Conservation (phyloP, 225 moss, liverwort and hornwort genomes). For the Pleurozium schreberi region DNA sequence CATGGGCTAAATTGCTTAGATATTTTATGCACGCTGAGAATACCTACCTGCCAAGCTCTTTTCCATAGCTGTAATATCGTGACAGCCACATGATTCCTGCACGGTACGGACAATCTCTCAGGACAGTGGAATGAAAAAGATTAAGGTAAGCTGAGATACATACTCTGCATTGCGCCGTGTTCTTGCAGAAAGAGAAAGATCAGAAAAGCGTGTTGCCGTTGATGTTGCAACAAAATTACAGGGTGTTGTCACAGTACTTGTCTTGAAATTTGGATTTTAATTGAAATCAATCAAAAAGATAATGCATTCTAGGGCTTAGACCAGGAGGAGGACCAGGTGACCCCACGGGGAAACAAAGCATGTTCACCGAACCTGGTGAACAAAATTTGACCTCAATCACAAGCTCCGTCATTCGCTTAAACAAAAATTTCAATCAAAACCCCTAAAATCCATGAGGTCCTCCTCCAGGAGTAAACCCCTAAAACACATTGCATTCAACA, state of each 20-base stretch:
- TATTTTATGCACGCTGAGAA: background rate
- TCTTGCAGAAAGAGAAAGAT: background rate
- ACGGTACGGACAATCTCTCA: background rate
- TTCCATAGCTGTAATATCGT: conserved; percentile 6
- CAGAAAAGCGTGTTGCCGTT: background rate
- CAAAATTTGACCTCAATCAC: background rate
- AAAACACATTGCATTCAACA: background rate
- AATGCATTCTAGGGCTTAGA: background rate
- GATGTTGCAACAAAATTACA: background rate
- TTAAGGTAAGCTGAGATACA: background rate
- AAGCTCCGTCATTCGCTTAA: background rate
- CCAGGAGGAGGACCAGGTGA: background rate
- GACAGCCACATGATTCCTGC: conserved; percentile 15
- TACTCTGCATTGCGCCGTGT: background rate
- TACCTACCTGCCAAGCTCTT: conserved; percentile 14
- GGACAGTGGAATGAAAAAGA: background rate
- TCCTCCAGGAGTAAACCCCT: background rate
- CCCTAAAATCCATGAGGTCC: background rate
- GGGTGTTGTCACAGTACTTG: background rate
- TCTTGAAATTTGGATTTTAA: background rate
- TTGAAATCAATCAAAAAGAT: background rate
- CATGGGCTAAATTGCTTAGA: background rate
- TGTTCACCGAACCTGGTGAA: background rate
- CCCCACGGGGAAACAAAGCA: background rate
- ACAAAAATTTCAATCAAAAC: background rate